A percentile compares a stretch with the other conserved stretches of the same genome.
Evolutionary conservation across 805 yeast species (phyloP).

Genomic region (Schwanniomyces polymorphus): DNA sequence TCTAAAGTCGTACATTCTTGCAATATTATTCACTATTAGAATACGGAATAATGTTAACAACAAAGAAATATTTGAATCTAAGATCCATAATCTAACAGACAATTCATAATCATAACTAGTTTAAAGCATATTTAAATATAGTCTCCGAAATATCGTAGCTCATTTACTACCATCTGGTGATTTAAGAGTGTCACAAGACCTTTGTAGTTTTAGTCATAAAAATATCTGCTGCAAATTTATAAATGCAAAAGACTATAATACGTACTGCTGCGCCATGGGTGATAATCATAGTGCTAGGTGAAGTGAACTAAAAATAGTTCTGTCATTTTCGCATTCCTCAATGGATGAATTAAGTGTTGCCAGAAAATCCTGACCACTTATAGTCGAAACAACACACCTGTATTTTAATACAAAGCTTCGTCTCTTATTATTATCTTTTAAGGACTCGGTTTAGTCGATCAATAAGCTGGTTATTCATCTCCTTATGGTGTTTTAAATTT

Average conservation of each 20-base stretch:
- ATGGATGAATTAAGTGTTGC: too few species aligned
- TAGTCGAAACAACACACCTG: too few species aligned
- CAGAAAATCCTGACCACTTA: too few species aligned
- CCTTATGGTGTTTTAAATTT: not conserved
- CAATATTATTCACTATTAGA: not conserved
- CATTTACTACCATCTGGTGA: too few species aligned
- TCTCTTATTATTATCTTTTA: too few species aligned
- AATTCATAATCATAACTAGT: not conserved
- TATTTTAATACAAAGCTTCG: too few species aligned
- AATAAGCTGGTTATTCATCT: too few species aligned
- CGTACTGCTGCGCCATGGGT: not conserved
- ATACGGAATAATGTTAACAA: not conserved
- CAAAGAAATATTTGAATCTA: not conserved
- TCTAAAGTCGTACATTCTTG: constrained; percentile 1
- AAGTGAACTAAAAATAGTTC: not conserved
- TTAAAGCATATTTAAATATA: not conserved
- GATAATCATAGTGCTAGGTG: not conserved
- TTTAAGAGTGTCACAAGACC: too few species aligned
- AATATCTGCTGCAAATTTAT: not conserved
- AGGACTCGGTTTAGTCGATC: too few species aligned
- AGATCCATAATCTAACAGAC: not conserved
- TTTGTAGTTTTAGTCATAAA: not conserved
- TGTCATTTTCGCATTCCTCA: not conserved
- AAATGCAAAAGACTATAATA: not conserved
- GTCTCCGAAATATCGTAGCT: too few species aligned